Conservation (phyloP, 495 filamentous ascomycete genomes). For the Haplographium delicatum region DNA sequence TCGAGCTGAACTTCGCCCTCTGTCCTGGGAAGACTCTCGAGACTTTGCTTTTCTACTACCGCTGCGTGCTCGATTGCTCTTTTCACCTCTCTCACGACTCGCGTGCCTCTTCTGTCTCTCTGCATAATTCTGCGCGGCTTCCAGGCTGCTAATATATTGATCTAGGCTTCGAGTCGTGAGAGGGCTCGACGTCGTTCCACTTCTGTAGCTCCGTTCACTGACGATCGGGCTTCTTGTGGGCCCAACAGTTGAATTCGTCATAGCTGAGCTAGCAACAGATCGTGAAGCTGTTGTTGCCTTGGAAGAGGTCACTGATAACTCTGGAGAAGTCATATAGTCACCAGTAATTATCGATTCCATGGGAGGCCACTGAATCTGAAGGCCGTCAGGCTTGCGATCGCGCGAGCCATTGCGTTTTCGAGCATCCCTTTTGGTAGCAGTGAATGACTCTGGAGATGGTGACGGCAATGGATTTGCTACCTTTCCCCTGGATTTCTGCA, state of each 20-base stretch:
- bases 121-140: conserved; percentile 63
- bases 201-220: conserved; percentile 42
- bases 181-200: conserved; percentile 26
- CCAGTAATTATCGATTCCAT: conserved; percentile 48
- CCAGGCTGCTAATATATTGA: conserved; percentile 82
- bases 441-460: conserved; percentile 38
- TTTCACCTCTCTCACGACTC: conserved; percentile 54
- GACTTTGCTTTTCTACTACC: conserved; percentile 42
- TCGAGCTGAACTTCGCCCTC: conserved; percentile 57
- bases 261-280: conserved; percentile 39
- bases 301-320: conserved; percentile 40
- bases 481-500: conserved; percentile 33
- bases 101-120: conserved; percentile 48
- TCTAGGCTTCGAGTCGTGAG: conserved; percentile 64
- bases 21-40: conserved; percentile 61
- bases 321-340: conserved; percentile 42
- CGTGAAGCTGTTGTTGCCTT: conserved; percentile 36
- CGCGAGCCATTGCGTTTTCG: conserved; percentile 64
- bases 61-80: conserved; percentile 45
- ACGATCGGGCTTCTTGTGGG: conserved; percentile 45
- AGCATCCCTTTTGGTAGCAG: conserved; percentile 50
- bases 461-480: conserved; percentile 42
- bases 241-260: conserved; percentile 37
- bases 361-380: conserved; percentile 67
- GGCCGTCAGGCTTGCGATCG: conserved; percentile 73